Conservation (phyloP, 345 rosid species). For the Eucalyptus dawsonii region DNA sequence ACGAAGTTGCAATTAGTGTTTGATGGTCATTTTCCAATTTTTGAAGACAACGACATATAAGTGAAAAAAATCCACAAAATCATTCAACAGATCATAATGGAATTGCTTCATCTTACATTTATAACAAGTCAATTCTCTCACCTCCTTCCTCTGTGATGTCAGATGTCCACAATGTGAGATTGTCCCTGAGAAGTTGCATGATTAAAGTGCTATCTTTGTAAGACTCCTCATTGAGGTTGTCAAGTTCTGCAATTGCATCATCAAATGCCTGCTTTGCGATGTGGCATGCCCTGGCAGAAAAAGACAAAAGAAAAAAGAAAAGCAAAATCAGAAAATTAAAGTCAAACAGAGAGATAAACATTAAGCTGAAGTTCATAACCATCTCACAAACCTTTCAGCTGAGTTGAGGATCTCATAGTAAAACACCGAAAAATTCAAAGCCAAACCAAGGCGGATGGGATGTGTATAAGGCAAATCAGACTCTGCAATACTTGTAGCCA, state of each 20-base stretch:
- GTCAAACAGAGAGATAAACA: neutral
- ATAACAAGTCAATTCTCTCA: neutral
- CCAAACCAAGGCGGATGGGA: conserved; percentile 28
- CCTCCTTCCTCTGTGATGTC: conserved; percentile 27
- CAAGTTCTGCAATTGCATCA: conserved; percentile 24
- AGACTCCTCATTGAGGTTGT: conserved; percentile 22
- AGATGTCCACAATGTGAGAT: conserved; percentile 26
- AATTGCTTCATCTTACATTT: neutral
- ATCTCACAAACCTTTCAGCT: conserved; percentile 19
- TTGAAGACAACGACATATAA: neutral
- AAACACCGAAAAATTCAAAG: conserved; percentile 26
- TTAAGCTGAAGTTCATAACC: neutral
- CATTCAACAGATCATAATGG: neutral
- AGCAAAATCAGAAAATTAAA: neutral
- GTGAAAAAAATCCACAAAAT: neutral
- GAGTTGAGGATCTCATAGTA: conserved; percentile 27
- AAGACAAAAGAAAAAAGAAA: neutral
- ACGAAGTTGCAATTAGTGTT: neutral
- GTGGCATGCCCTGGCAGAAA: conserved; percentile 19
- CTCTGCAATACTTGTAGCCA: conserved; percentile 20
- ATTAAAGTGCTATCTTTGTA: conserved; percentile 31
- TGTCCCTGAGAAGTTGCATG: conserved; percentile 35
- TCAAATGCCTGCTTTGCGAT: conserved; percentile 28
- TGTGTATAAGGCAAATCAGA: conserved; percentile 22
- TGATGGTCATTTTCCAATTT: neutral